Evolutionary conservation across 768 basidiomycete genomes (phyloP).

Genomic region (Lactarius quietus): DNA sequence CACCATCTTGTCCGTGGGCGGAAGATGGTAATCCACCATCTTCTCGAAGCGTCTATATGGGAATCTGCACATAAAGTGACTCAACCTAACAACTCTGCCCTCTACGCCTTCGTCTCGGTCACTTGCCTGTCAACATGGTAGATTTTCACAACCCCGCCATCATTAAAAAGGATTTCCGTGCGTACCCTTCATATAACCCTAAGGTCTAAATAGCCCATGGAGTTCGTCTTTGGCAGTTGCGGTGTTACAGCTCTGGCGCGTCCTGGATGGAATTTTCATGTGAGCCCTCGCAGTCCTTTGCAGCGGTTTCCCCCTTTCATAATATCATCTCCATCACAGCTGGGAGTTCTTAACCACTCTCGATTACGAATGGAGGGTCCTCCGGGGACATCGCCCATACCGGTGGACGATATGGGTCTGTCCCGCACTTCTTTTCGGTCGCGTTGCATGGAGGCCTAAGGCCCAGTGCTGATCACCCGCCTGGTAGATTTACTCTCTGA

Average conservation of each 20-base stretch:
- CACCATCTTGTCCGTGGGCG: too few relatives aligned
- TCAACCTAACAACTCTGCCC: neutral
- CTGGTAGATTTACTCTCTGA: too few relatives aligned
- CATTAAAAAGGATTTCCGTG: neutral
- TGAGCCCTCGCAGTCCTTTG: too few relatives aligned
- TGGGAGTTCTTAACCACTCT: neutral
- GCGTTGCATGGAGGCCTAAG: too few relatives aligned
- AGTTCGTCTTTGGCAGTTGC: neutral
- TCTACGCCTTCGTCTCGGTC: too few relatives aligned
- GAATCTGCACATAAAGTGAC: neutral
- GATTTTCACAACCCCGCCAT: neutral
- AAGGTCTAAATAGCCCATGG: too few relatives aligned
- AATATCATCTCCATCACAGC: too few relatives aligned
- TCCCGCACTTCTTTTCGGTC: neutral
- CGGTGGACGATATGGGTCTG: constrained; percentile 16
- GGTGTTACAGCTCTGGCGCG: constrained; percentile 10
- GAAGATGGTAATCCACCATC: too few relatives aligned
- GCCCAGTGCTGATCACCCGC: too few relatives aligned
- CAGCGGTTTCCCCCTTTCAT: too few relatives aligned
- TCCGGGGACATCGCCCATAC: too few relatives aligned
- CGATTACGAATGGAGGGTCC: neutral
- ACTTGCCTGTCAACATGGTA: neutral
- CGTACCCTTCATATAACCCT: neutral
- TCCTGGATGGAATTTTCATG: constrained; percentile 7
- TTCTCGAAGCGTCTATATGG: neutral